These are phyloP conservation scores for Daldinia sp. DNA, from an alignment of 2,329 filamentous ascomycete species.

Conservation along the genomic window DNA sequence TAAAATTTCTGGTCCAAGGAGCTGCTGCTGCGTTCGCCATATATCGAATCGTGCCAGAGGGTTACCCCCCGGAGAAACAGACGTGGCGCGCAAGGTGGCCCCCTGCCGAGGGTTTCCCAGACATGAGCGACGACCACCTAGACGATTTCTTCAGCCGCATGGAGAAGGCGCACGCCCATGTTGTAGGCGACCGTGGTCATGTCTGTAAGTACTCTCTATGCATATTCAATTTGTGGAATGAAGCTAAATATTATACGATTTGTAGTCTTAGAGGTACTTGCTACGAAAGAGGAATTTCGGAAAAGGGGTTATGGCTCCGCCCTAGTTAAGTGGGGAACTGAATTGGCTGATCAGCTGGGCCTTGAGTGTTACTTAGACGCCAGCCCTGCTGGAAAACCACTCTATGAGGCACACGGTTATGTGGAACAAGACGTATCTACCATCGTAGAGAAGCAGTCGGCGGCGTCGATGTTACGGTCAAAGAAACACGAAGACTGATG, in stretches of 20 bases:
- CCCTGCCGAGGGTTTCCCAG: constrained; percentile 12
- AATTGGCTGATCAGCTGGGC: constrained; percentile 26
- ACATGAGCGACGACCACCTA: constrained; percentile 12
- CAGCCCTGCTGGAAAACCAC: constrained; percentile 10
- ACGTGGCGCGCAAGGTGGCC: constrained; percentile 21
- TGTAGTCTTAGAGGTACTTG: constrained; percentile 27
- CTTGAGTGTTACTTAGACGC: constrained; percentile 29
- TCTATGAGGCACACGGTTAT: constrained; percentile 33
- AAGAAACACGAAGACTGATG: constrained; percentile 3
- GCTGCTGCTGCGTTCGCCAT: constrained; percentile 19
- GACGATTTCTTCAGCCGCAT: constrained; percentile 17
- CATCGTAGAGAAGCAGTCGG: constrained; percentile 4
- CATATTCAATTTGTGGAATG: not conserved
- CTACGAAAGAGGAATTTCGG: constrained; percentile 14
- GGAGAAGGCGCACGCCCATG: constrained; percentile 16
- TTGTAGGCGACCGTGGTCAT: constrained; percentile 18
- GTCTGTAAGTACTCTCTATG: constrained; percentile 13
- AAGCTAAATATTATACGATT: not conserved
- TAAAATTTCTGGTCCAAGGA: not conserved
- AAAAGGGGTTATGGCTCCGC: constrained; percentile 26
- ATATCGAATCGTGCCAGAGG: constrained; percentile 18
- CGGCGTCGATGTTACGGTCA: constrained; percentile 23
- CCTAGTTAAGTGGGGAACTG: constrained; percentile 26
- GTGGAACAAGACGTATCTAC: constrained; percentile 19
- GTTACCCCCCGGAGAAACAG: constrained; percentile 7